These are phyloP conservation scores for Pythium grandisporangium DNA, from an alignment of 352 stramenopile species.

Conservation along the genomic window DNA sequence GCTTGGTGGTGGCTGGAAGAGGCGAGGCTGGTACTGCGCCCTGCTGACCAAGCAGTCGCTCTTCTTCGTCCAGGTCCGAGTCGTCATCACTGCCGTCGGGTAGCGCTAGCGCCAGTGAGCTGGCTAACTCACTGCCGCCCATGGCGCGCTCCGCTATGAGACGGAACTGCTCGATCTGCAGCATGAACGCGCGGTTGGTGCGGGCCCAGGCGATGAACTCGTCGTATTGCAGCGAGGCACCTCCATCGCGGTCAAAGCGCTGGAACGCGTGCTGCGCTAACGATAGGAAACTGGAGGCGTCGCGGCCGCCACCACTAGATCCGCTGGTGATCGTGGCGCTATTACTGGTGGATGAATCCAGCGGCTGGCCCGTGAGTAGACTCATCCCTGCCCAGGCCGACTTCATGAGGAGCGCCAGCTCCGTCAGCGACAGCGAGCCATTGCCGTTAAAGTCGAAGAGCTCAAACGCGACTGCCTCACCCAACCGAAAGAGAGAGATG, in stretches of 20 bases:
- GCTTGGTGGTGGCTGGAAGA: too few species aligned
- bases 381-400: conserved; percentile 67
- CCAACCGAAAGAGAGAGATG: background rate
- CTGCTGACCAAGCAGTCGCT: too few species aligned
- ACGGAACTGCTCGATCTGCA: conserved; percentile 73
- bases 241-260: conserved; percentile 29
- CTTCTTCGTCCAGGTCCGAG: conserved; percentile 62
- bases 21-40: too few species aligned
- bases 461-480: conserved; percentile 52
- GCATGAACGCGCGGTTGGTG: conserved; percentile 82
- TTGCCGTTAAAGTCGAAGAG: conserved; percentile 81
- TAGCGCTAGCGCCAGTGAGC: conserved; percentile 44
- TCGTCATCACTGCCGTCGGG: conserved; percentile 62
- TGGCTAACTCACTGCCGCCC: conserved; percentile 52
- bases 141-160: conserved; percentile 61
- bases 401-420: conserved; percentile 76
- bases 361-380: conserved; percentile 32
- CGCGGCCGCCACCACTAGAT: background rate
- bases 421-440: conserved; percentile 56
- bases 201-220: conserved; percentile 78
- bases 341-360: background rate
- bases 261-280: conserved; percentile 51
- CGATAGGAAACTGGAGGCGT: conserved; percentile 20
- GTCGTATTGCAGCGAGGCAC: conserved; percentile 48
- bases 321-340: background rate